A percentile compares a stretch with the other conserved stretches of the same genome.
These are phyloP conservation scores for Acidomyces sp. DNA, from an alignment of 495 filamentous ascomycete genomes.

Conservation along the genomic window DNA sequence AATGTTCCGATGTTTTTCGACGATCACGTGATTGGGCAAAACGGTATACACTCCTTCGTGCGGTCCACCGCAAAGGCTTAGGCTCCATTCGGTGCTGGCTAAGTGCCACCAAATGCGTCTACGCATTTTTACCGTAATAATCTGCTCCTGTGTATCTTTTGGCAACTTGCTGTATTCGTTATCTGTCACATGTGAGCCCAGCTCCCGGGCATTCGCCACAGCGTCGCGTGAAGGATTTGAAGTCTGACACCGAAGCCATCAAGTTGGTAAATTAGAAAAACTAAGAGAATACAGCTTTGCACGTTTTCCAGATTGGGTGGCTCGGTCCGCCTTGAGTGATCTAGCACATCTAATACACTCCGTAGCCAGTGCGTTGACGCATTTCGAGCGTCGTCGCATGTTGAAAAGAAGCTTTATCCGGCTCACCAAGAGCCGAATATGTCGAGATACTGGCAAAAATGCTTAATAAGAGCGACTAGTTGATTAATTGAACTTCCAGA, in stretches of 20 bases:
- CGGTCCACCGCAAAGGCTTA: constrained; percentile 29
- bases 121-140: constrained; percentile 19
- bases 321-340: constrained; percentile 4
- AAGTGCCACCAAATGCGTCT: constrained; percentile 41
- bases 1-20: constrained; percentile 28
- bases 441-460: constrained; percentile 7
- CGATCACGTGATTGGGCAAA: constrained; percentile 33
- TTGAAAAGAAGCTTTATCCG: neutral
- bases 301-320: constrained; percentile 6
- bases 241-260: constrained; percentile 10
- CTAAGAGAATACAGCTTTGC: constrained; percentile 5
- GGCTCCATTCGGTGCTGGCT: constrained; percentile 33
- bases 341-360: constrained; percentile 2
- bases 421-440: constrained; percentile 2
- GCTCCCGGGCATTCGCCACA: constrained; percentile 5
- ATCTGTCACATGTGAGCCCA: constrained; percentile 36
- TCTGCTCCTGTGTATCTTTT: constrained; percentile 14
- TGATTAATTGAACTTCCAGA: neutral
- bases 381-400: neutral
- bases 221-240: constrained; percentile 2
- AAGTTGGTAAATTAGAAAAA: constrained; percentile 14
- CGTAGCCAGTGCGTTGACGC: constrained; percentile 10
- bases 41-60: constrained; percentile 39
- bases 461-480: constrained; percentile 3
- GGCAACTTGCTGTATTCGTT: constrained; percentile 3